A percentile compares a stretch with the other conserved stretches of the same genome.
Conservation (phyloP, 2,329 filamentous ascomycete genomes). For the Botrytis fragariae region DNA sequence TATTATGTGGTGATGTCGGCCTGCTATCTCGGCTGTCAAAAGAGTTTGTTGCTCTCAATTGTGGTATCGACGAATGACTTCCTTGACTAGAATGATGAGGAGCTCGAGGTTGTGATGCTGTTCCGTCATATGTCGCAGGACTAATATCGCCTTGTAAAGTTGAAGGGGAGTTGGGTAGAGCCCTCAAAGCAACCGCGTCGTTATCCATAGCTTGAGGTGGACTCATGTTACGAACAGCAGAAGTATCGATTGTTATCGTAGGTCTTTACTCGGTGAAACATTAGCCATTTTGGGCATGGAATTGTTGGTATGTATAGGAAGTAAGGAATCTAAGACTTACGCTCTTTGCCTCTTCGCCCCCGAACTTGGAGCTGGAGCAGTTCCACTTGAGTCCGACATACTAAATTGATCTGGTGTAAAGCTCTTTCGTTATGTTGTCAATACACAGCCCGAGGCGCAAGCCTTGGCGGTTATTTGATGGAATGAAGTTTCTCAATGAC, state of each 20-base stretch:
- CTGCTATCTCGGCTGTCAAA: constrained; percentile 61
- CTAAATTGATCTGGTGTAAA: constrained; percentile 14
- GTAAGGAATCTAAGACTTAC: constrained; percentile 31
- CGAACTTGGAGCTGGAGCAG: constrained; percentile 31
- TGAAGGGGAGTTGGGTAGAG: constrained; percentile 40
- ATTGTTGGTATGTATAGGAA: constrained; percentile 29
- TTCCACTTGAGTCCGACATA: constrained; percentile 31
- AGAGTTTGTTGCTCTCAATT: constrained; percentile 52
- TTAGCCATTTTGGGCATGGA: constrained; percentile 15
- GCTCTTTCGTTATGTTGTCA: constrained; percentile 25
- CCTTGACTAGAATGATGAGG: constrained; percentile 33
- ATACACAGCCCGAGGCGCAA: constrained; percentile 34
- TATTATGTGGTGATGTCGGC: constrained; percentile 65
- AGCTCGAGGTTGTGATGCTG: constrained; percentile 27
- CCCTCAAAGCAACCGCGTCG: constrained; percentile 39
- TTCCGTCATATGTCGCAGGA: constrained; percentile 38
- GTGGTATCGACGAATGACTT: constrained; percentile 40
- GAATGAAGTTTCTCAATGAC: constrained; percentile 19
- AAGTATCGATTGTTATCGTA: constrained; percentile 57
- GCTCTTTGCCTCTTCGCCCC: constrained; percentile 38
- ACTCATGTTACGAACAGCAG: constrained; percentile 45
- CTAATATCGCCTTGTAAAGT: constrained; percentile 39
- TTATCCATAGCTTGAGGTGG: constrained; percentile 36
- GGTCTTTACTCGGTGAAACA: constrained; percentile 37
- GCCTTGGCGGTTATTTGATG: constrained; percentile 30